Percentiles rank a stretch among this genome's conserved stretches.
These are phyloP conservation scores for Harrya chromipes DNA, from an alignment of 768 basidiomycete genomes.

Conservation along the genomic window DNA sequence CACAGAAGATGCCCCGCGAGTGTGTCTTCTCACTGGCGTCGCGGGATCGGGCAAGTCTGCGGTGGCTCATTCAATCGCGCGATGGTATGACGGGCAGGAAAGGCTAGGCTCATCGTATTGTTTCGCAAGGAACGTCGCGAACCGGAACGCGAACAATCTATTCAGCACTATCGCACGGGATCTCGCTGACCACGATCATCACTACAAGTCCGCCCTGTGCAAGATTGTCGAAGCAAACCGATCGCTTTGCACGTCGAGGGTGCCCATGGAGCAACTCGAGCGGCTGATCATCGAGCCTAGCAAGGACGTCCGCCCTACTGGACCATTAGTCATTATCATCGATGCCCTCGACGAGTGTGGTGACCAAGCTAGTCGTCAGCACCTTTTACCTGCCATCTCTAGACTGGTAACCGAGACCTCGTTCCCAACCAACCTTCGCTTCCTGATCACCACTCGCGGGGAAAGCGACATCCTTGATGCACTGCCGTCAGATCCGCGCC, in stretches of 20 bases:
- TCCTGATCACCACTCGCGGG: constrained; percentile 16
- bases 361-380: constrained; percentile 1
- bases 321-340: constrained; percentile 29
- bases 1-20: not conserved
- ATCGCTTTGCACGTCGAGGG: not conserved
- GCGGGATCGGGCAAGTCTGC: constrained; percentile 3
- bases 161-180: constrained; percentile 5
- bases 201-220: constrained; percentile 10
- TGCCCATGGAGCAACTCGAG: constrained; percentile 14
- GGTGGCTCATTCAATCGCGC: too few species aligned
- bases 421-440: constrained; percentile 11
- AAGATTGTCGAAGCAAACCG: not conserved
- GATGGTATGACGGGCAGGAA: too few species aligned
- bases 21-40: constrained; percentile 19
- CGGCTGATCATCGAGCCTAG: constrained; percentile 22
- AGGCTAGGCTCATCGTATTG: too few species aligned
- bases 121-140: too few species aligned
- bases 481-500: not conserved
- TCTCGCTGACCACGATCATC: constrained; percentile 19
- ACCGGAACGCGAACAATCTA: too few species aligned
- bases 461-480: constrained; percentile 6
- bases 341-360: constrained; percentile 28
- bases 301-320: constrained; percentile 8
- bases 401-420: not conserved
- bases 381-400: constrained; percentile 12